Conservation (phyloP, 2,329 filamentous ascomycete species). For the Ophiosphaerella korrae region DNA sequence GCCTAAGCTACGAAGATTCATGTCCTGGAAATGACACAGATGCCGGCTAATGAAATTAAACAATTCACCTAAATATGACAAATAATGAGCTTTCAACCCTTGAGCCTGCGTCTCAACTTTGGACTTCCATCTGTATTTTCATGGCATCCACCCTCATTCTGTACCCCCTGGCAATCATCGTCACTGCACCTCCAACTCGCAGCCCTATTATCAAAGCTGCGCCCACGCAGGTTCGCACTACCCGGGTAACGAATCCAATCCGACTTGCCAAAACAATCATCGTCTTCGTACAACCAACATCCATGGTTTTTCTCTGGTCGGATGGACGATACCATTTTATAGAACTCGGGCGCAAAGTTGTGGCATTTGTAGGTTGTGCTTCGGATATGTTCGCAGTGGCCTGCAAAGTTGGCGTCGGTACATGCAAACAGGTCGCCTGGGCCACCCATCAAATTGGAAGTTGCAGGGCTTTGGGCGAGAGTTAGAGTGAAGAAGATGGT, state of each 20-base stretch:
- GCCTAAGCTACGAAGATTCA: no score
- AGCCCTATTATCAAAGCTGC: conserved; percentile 9
- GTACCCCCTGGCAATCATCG: conserved; percentile 2
- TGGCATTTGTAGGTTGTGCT: neutral
- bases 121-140: neutral
- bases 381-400: conserved; percentile 1
- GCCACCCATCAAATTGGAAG: no score
- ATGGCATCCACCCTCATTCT: neutral
- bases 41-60: no score
- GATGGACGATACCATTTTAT: conserved; percentile 1
- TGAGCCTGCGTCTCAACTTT: neutral
- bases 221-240: conserved; percentile 8
- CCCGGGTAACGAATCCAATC: conserved; percentile 7
- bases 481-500: no score
- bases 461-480: no score
- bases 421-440: conserved; percentile 9
- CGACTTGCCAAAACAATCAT: conserved; percentile 4
- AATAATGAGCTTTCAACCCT: neutral
- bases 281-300: conserved; percentile 4
- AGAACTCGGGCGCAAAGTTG: neutral
- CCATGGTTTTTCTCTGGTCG: neutral
- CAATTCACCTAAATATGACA: no score
- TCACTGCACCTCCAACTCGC: conserved; percentile 12
- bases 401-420: conserved; percentile 1
- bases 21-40: no score